phyloP scores from a whole-genome alignment of 2,329 filamentous ascomycete genomes.

The Cyphellophora europaea region DNA sequence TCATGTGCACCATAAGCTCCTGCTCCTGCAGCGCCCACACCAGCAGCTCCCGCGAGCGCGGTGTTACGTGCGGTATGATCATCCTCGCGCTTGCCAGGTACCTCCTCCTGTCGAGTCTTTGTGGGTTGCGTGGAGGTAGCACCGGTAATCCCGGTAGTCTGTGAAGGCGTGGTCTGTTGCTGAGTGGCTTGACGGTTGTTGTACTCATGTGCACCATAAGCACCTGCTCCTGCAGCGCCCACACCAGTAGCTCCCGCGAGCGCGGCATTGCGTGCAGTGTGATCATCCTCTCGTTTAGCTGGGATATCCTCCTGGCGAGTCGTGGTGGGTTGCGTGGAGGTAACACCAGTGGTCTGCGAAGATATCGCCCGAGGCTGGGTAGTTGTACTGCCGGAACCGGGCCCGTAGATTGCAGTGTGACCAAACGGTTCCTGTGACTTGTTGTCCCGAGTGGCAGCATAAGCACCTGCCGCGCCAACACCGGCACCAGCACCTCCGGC shows the following conservation, averaged over 20 bases:
- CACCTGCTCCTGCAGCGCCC: constrained; percentile 2
- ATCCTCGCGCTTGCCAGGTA: constrained; percentile 1
- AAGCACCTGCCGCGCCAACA: constrained; percentile 3
- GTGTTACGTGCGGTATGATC: constrained; percentile 9
- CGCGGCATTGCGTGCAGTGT: constrained; percentile 8
- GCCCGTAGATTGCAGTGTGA: not conserved
- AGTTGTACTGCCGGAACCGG: not conserved
- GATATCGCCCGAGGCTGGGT: not conserved
- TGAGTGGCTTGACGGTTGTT: constrained; percentile 1
- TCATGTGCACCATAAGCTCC: constrained; percentile 13
- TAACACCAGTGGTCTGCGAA: not conserved
- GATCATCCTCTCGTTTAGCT: constrained; percentile 5
- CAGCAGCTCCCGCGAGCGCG: constrained; percentile 8
- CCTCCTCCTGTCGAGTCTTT: not conserved
- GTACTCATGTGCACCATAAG: constrained; percentile 7
- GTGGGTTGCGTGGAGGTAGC: not conserved
- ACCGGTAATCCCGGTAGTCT: not conserved
- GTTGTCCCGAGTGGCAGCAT: constrained; percentile 2
- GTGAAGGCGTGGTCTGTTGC: not conserved
- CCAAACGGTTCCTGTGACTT: not conserved
- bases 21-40: constrained; percentile 5
- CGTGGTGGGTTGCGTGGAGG: constrained; percentile 1
- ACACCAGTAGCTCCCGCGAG: not conserved
- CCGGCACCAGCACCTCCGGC: constrained; percentile 10
- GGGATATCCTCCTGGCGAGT: not conserved